phyloP scores from a whole-genome alignment of 345 rosid species.

The Noccaea caerulescens region DNA sequence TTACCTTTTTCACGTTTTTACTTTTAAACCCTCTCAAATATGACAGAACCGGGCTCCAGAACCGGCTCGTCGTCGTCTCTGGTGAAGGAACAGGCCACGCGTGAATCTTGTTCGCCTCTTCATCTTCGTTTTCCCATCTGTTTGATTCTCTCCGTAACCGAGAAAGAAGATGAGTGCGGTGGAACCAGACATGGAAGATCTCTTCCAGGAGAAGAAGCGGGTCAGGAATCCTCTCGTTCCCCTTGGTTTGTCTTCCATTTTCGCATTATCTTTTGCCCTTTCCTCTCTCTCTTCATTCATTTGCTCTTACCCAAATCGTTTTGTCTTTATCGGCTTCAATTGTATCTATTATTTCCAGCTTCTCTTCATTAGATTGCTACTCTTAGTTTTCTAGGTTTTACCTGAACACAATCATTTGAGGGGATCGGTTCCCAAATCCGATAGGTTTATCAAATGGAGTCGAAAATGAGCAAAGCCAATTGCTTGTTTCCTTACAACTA shows the following conservation, averaged over 20 bases:
- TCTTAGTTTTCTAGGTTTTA: not conserved
- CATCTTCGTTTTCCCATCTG: not conserved
- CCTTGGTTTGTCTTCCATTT: slow-evolving; percentile 50
- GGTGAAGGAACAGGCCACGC: slow-evolving; percentile 38
- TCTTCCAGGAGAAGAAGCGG: slow-evolving; percentile 63
- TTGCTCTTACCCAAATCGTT: not conserved
- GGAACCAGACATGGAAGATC: slow-evolving; percentile 62
- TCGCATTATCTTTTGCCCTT: not conserved
- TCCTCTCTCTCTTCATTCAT: no score
- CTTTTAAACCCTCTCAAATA: no score
- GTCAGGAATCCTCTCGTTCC: slow-evolving; percentile 77
- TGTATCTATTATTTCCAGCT: not conserved
- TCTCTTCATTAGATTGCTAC: not conserved
- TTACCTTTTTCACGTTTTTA: no score
- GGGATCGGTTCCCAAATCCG: not conserved
- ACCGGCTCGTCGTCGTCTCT: slow-evolving; percentile 25
- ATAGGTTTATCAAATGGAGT: not conserved
- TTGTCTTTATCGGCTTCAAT: not conserved
- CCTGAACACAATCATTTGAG: not conserved
- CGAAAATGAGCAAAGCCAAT: not conserved
- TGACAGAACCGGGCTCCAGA: not conserved
- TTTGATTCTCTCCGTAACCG: not conserved
- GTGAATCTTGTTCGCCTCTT: not conserved
- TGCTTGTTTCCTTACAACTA: slow-evolving; percentile 1
- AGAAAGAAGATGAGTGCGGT: slow-evolving; percentile 47